Base-by-base conservation (phyloP, 2,329 filamentous ascomycete species). In the Arthrobotrys iridis region DNA sequence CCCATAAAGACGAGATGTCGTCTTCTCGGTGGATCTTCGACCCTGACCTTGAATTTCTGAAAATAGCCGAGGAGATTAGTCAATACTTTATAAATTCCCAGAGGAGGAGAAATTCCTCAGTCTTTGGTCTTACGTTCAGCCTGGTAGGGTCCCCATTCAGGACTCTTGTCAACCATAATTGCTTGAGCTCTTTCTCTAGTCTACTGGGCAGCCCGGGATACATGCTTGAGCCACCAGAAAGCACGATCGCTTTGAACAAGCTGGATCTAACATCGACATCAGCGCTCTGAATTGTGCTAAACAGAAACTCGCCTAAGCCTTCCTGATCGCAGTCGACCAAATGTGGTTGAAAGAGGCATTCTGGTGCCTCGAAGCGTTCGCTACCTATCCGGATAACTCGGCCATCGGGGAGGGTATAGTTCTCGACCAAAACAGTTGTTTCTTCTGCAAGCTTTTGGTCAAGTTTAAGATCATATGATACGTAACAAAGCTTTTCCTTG, bases 1-100 rank as follows among this genome's bases (percentile, higher is more conserved):
- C 95, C 95, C 66, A 99, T 84, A 87, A 99, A 98, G n/a, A 99
- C 95, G 93, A 99, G 98, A 86, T 99, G 95, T 83, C 94, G 88
- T 85, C 95, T 88, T 84, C 95, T 88, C 33, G 95, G 95, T 59
- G 95, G 95, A 83, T 99, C 95, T 83, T 99, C 95, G 86, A 99
- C 98, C 83, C 95, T 89, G 78, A 99, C 94, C 88, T 98, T 99
- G 88, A 99, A 99, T 89, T 98, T 99, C 89, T 89, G 79, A 55
- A 41, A 13, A 6, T 13, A n/a, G 30, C 22, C 5, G n/a, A 37
- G 40, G 7, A 2, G 43, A 15, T 57, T 28, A 55, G 24, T 15
- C 4, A 28, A n/a, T n/a, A n/a, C n/a, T n/a, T n/a, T n/a, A n/a
- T n/a, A n/a, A n/a, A n/a, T n/a, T n/a, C n/a, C n/a, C n/a, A n/a